Base-by-base conservation (phyloP, 441 rosid species). In the Macaranga tanarius region DNA sequence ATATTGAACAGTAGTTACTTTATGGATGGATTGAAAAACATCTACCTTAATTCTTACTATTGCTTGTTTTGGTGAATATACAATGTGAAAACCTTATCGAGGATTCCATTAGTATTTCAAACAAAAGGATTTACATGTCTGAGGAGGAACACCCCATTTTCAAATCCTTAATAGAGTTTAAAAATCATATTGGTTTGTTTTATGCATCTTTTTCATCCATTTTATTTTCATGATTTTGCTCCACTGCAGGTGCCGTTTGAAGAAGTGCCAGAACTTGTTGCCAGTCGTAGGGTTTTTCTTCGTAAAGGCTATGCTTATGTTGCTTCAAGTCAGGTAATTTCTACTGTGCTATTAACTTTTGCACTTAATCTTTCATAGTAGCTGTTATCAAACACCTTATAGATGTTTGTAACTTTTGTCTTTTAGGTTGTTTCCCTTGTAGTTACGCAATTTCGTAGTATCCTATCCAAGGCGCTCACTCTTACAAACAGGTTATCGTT, bases 251-350 rank as follows among this genome's bases (percentile, higher is more conserved):
- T 91, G 28, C 97, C 97, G 28, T 95, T 93, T 79, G 98, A 95
- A 87, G 98, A 91, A 79, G 99, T 95, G 76, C 94, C 99, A 28
- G 97, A 91, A 77, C 97, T 93, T 79, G 97, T 93, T 55, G 90
- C 97, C 80, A 69, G 82, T 80, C 97, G 97, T 26, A 83, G 85
- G 73, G 97, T 91, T 34, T 89, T 82, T 76, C 70, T 92, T 71
- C 83, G 80, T 60, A 87, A 86, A 84, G 97, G 97, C 26, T 47
- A 78, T 86, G 97, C 97, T 26, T 95, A 92, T 83, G 92, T 95
- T 69, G 83, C 77, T n/a, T 56, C 56, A 62, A 69, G 61, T 69
- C 83, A 76, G 79, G 82, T 69, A 51, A 47, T 38, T 1, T 22
- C 6, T 47, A 25, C 8, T 16, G 23, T 23, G 59, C 40, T 20